Conservation (phyloP, 2,329 filamentous ascomycete genomes). For the Trichoderma gracile region DNA sequence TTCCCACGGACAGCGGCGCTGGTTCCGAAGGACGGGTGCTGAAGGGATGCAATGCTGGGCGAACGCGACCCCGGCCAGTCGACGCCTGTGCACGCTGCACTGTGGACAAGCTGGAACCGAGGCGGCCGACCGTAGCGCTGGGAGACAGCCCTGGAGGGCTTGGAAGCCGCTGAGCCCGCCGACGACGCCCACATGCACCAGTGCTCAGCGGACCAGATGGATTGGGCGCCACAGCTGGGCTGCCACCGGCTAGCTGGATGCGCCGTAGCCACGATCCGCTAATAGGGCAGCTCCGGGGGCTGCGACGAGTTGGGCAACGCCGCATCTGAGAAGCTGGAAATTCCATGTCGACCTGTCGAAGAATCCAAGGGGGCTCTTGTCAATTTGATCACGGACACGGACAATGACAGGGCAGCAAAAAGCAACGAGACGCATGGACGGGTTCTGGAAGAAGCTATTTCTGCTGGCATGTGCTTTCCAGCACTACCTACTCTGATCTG, state of each 20-base stretch:
- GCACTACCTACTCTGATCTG: too few relatives aligned
- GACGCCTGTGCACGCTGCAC: neutral
- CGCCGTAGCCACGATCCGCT: neutral
- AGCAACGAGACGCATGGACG: too few relatives aligned
- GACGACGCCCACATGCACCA: neutral
- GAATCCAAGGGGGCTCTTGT: neutral
- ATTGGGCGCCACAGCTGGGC: too few relatives aligned
- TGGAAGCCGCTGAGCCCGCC: neutral
- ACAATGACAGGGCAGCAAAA: neutral
- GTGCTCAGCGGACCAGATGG: neutral
- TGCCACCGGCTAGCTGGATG: too few relatives aligned
- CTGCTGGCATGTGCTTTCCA: too few relatives aligned
- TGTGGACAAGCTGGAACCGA: neutral
- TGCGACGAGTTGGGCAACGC: neutral
- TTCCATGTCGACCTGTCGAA: neutral
- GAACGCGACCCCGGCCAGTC: neutral
- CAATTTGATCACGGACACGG: too few relatives aligned
- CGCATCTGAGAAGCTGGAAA: neutral
- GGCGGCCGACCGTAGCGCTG: constrained; percentile 2
- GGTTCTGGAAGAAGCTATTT: too few relatives aligned
- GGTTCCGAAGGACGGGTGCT: constrained; percentile 25
- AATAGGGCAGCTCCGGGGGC: constrained; percentile 6
- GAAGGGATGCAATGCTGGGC: neutral
- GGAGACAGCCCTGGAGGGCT: neutral
- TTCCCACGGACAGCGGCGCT: constrained; percentile 11